Evolutionary conservation across 495 filamentous ascomycete species (phyloP), one percentile per base, ranked within the genome.

Genomic region (Hypoxylon cercidicola): DNA sequence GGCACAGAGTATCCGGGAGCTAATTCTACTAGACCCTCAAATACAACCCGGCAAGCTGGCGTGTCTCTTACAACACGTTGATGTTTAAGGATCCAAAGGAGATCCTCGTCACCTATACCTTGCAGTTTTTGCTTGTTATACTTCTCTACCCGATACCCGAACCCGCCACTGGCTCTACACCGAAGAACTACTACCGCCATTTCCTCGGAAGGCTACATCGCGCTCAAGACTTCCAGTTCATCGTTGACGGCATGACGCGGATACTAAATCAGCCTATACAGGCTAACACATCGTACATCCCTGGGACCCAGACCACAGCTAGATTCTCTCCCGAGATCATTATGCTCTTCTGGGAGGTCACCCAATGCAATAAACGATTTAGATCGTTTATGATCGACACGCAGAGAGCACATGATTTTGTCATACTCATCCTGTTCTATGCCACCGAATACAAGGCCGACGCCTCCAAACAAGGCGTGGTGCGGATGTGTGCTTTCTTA

Each of bases 301-400:
- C 95, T 1, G 93, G 94, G 4, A 91, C 89, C 46, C 91, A 96
- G 66, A 85, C 87, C 55, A 85, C 89, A 0, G 77, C 93, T 56
- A 92, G 90, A 75, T 97, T 93, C 83, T 92, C 93, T 1, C 93
- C 96, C 7, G 95, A 99, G 75, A 97, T 97, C 81, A 87, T 98
- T 35, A 93, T 98, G 83, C 85, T 99, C 2, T 99, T 97, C 74
- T 99, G 95, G 95, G 95, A 99, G 77, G 85, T 91, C 7, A 84
- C 96, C 23, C 95, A 99, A 75, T 97, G 94, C 82, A 99, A 99
- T 76, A 98, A 96, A 78, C 85, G 96, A 47, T 98, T 99, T 77
- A 83, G 96, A 47, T 94, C 93, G 1, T 99, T 97, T 76, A 94
- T 99, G 71, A 93, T 97, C 62, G 95, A 98, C 65, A 97, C 95